phyloP scores from a whole-genome alignment of 192 early-diverging fungal genomes.

The Linnemannia zychae region DNA sequence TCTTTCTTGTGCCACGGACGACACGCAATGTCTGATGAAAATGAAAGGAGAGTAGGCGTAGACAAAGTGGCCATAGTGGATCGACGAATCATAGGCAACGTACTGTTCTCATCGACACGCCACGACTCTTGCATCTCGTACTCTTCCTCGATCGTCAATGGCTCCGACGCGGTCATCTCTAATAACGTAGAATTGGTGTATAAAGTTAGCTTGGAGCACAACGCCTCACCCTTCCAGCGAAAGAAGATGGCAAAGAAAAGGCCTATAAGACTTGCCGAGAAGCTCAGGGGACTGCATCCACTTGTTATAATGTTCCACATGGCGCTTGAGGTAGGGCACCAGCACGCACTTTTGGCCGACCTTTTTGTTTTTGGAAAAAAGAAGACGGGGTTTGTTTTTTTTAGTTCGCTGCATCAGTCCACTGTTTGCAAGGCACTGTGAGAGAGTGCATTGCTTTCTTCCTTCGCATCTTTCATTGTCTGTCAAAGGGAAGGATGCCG shows the following conservation, averaged over 20 bases:
- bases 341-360: conserved; percentile 74
- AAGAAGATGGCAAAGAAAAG: no score
- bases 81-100: conserved; percentile 12
- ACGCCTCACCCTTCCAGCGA: no score
- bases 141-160: conserved; percentile 92
- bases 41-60: neutral
- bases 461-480: neutral
- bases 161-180: conserved; percentile 98
- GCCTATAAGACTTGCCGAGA: conserved; percentile 65
- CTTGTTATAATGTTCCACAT: conserved; percentile 92
- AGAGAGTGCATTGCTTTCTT: no score
- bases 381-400: no score
- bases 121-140: conserved; percentile 95
- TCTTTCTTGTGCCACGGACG: no score
- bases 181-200: neutral
- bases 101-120: conserved; percentile 86
- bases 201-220: neutral
- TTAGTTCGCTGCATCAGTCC: no score
- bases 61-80: neutral
- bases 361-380: conserved; percentile 42
- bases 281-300: conserved; percentile 96
- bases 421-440: no score
- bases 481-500: neutral
- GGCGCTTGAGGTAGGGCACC: conserved; percentile 88
- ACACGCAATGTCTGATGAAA: no score